Evolutionary conservation across 2,329 filamentous ascomycete species (phyloP).

Genomic region (Nemania bipapillata): DNA sequence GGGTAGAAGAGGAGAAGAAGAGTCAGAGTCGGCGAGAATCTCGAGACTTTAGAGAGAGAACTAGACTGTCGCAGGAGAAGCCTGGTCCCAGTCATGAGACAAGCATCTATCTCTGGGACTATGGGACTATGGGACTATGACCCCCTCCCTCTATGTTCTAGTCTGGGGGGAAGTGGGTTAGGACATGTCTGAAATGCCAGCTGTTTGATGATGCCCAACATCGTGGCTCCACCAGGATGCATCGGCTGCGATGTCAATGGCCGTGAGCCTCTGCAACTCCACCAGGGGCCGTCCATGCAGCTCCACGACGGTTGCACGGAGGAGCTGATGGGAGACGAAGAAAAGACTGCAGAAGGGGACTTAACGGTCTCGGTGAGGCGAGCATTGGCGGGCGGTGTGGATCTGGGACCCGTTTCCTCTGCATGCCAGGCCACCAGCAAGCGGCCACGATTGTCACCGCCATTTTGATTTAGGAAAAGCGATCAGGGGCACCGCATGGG

Average conservation of each 20-base stretch:
- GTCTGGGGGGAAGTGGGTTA: conserved; percentile 39
- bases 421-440: conserved; percentile 47
- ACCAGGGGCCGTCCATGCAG: conserved; percentile 42
- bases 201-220: conserved; percentile 50
- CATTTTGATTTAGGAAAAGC: conserved; percentile 41
- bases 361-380: conserved; percentile 44
- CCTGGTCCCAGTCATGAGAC: conserved; percentile 29
- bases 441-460: conserved; percentile 51
- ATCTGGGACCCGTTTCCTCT: conserved; percentile 40
- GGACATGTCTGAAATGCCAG: conserved; percentile 33
- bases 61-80: conserved; percentile 33
- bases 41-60: conserved; percentile 27
- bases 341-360: conserved; percentile 13
- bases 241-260: conserved; percentile 48
- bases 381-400: conserved; percentile 47
- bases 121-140: conserved; percentile 19
- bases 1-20: conserved; percentile 39
- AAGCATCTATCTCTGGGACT: conserved; percentile 19
- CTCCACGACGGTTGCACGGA: conserved; percentile 29
- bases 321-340: conserved; percentile 24
- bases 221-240: conserved; percentile 49
- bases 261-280: conserved; percentile 39
- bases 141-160: conserved; percentile 17
- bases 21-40: conserved; percentile 27
- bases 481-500: conserved; percentile 31